Percentiles rank a stretch among this genome's conserved stretches.
phyloP scores from a whole-genome alignment of 768 basidiomycete species.

The Hygrophorus pudorinus region DNA sequence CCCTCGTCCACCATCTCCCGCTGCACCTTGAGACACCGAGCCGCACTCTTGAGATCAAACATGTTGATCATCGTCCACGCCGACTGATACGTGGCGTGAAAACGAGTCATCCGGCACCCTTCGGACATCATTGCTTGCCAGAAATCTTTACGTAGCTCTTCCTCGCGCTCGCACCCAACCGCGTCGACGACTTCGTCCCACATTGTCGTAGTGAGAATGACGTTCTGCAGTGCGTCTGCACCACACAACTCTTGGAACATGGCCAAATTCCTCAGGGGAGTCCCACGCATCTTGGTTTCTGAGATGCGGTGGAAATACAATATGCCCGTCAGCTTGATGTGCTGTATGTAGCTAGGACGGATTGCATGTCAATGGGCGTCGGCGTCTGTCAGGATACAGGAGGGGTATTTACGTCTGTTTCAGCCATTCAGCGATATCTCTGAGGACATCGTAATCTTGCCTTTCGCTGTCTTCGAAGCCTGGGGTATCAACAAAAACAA shows the following conservation, averaged over 20 bases:
- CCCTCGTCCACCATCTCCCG: conserved; percentile 16
- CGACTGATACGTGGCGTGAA: conserved; percentile 22
- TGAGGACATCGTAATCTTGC: conserved; percentile 17
- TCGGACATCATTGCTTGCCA: conserved; percentile 34
- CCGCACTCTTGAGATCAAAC: conserved; percentile 12
- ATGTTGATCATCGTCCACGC: conserved; percentile 25
- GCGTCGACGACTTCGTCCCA: too few species aligned
- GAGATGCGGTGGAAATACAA: conserved; percentile 37
- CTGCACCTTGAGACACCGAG: conserved; percentile 13
- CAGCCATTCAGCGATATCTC: conserved; percentile 17
- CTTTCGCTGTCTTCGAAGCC: conserved; percentile 18
- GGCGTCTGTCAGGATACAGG: not conserved
- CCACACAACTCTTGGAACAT: conserved; percentile 43
- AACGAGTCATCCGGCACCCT: conserved; percentile 28
- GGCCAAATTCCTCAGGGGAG: conserved; percentile 31
- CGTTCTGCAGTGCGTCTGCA: too few species aligned
- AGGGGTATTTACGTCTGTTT: conserved; percentile 13
- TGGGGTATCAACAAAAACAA: conserved; percentile 20
- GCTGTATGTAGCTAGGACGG: conserved; percentile 14
- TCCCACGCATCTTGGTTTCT: conserved; percentile 29
- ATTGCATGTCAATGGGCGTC: not conserved
- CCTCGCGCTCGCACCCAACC: conserved; percentile 26
- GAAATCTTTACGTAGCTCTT: conserved; percentile 23
- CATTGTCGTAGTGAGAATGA: too few species aligned
- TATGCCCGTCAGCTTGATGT: conserved; percentile 25